Evolutionary conservation across 139 green algal genomes (phyloP), one percentile per base, ranked within the genome.

Genomic region (Closterium sp.): DNA sequence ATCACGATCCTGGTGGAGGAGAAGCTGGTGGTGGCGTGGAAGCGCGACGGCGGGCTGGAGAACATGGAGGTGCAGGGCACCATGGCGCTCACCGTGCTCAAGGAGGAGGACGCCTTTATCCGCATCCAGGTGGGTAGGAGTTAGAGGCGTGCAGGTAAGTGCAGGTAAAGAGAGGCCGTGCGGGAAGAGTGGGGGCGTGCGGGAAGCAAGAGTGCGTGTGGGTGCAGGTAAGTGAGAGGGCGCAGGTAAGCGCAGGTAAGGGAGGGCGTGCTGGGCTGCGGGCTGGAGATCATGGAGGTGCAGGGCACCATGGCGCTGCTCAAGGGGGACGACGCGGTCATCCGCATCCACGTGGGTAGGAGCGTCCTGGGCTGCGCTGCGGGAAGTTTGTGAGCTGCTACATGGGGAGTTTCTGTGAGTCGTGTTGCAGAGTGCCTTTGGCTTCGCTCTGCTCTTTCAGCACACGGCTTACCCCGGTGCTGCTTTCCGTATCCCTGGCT

Each of bases 211-310:
- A n/a, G n/a, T n/a, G n/a, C n/a, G n/a, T n/a, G n/a, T n/a, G n/a
- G n/a, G n/a, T n/a, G n/a, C n/a, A n/a, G n/a, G n/a, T n/a, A n/a
- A n/a, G n/a, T n/a, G n/a, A n/a, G n/a, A n/a, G n/a, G n/a, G n/a
- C n/a, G n/a, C n/a, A n/a, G n/a, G n/a, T n/a, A n/a, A n/a, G n/a
- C n/a, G n/a, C n/a, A 97, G 95, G 97, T 97, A 93, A n/a, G n/a
- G n/a, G n/a, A n/a, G n/a, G n/a, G n/a, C n/a, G n/a, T n/a, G n/a
- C n/a, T n/a, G n/a, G 96, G 98, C 91, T 97, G 98, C 36, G 98
- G 97, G 2, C 83, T 99, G 91, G 97, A 99, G 94, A 96, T 95
- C 92, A 94, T 99, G 93, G 98, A 99, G 95, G 95, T 99, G 36
- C 96, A 98, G 93, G 97, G 97, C 88, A 98, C 94, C 64, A 97